phyloP scores from a whole-genome alignment of 306 rosid species.

The Prunus salicina region DNA sequence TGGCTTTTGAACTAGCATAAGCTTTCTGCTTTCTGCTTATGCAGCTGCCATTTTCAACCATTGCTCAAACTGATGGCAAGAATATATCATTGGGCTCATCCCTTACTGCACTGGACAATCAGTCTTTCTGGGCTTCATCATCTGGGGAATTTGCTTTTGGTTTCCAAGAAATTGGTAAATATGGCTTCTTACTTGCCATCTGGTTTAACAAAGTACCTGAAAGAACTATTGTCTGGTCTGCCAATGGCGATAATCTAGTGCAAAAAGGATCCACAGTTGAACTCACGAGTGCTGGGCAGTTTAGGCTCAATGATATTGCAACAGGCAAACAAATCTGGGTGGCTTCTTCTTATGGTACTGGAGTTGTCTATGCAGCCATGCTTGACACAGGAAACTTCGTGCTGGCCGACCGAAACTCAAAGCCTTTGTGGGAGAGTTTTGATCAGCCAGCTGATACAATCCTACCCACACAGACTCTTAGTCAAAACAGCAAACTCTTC shows the following conservation, averaged over 20 bases:
- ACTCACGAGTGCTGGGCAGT: conserved; percentile 28
- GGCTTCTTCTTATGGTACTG: background rate
- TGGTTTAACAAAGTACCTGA: conserved; percentile 35
- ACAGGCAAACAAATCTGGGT: conserved; percentile 12
- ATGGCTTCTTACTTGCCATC: conserved; percentile 35
- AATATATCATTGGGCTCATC: conserved; percentile 31
- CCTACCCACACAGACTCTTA: conserved; percentile 43
- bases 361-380: conserved; percentile 40
- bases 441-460: conserved; percentile 55
- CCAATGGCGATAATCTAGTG: conserved; percentile 25
- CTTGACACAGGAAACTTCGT: conserved; percentile 63
- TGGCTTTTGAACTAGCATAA: background rate
- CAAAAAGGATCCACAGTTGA: conserved; percentile 30
- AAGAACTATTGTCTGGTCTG: conserved; percentile 42
- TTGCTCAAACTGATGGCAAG: conserved; percentile 21
- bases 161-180: conserved; percentile 14
- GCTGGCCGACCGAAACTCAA: conserved; percentile 11
- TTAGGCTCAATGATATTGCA: conserved; percentile 26
- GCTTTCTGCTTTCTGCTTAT: background rate
- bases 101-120: conserved; percentile 13
- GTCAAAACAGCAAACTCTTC: background rate
- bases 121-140: conserved; percentile 25
- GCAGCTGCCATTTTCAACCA: background rate
- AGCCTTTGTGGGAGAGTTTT: conserved; percentile 50
- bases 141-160: conserved; percentile 49